Conservation (phyloP, 441 rosid species). For the Macaranga tanarius region DNA sequence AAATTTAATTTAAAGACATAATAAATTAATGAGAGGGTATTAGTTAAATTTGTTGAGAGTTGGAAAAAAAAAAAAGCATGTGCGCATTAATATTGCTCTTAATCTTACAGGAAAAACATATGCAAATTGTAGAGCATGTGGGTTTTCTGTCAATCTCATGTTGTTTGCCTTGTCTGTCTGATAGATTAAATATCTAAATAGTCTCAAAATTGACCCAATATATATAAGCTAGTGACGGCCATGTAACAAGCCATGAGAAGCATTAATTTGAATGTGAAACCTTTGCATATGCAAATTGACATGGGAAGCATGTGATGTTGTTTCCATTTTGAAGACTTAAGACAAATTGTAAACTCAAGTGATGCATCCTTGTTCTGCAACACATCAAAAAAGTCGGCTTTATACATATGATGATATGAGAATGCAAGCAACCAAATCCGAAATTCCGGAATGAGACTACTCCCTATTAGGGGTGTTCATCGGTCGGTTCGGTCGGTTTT, state of each 20-base stretch:
- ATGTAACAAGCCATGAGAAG: not conserved
- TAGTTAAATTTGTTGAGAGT: too few species aligned
- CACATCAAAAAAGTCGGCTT: not conserved
- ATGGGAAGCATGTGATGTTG: slow-evolving; percentile 26
- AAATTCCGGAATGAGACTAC: too few species aligned
- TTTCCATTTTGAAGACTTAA: slow-evolving; percentile 15
- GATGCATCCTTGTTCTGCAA: slow-evolving; percentile 17
- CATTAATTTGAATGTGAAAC: not conserved
- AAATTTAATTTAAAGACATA: too few species aligned
- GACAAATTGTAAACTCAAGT: slow-evolving; percentile 9
- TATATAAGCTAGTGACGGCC: too few species aligned
- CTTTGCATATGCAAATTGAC: too few species aligned
- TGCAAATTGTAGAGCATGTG: not conserved
- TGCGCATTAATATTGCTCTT: too few species aligned
- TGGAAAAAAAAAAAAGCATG: too few species aligned
- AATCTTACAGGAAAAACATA: not conserved
- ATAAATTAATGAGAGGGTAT: too few species aligned
- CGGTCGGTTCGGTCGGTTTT: too few species aligned
- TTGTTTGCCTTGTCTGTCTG: slow-evolving; percentile 6
- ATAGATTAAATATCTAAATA: slow-evolving; percentile 11
- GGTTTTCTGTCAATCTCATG: slow-evolving; percentile 16
- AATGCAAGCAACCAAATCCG: too few species aligned
- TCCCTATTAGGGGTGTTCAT: too few species aligned
- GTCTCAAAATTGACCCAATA: slow-evolving; percentile 16
- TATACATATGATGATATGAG: too few species aligned